Conservation (phyloP, 768 basidiomycete species). For the Auricularia cornea region DNA sequence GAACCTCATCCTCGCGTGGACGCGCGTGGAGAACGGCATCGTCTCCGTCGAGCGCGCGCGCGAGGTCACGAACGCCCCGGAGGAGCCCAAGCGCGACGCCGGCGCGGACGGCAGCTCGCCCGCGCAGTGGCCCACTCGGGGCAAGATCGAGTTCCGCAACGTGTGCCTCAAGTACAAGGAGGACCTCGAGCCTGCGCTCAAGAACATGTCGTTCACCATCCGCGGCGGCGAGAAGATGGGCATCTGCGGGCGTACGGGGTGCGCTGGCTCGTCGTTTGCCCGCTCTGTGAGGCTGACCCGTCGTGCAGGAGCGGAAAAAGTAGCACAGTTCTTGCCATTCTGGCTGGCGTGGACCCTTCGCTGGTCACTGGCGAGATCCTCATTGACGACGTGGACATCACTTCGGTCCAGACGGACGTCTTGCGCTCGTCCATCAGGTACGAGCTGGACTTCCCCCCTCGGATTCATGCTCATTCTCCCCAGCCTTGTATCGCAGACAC, state of each 20-base stretch:
- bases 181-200: slow-evolving; percentile 4
- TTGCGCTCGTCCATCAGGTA: neutral
- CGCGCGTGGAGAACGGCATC: slow-evolving; percentile 4
- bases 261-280: neutral
- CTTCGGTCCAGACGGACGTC: neutral
- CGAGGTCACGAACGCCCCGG: slow-evolving; percentile 1
- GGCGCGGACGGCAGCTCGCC: neutral
- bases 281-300: neutral
- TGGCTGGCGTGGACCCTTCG: neutral
- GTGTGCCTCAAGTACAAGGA: slow-evolving; percentile 5
- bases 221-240: slow-evolving; percentile 5
- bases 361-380: slow-evolving; percentile 1
- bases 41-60: slow-evolving; percentile 5
- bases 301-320: slow-evolving; percentile 4
- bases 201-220: neutral
- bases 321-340: slow-evolving; percentile 1
- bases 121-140: neutral
- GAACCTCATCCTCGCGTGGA: slow-evolving; percentile 4
- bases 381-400: slow-evolving; percentile 7
- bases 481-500: slow-evolving; percentile 4
- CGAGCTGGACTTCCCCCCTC: neutral
- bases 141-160: slow-evolving; percentile 6
- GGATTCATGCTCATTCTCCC: neutral
- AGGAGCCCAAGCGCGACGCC: neutral
- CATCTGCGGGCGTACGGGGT: slow-evolving; percentile 8